Percentiles rank a stretch among this genome's conserved stretches.
Evolutionary conservation across 345 rosid species (phyloP).

Genomic region (Reutealis trisperma): DNA sequence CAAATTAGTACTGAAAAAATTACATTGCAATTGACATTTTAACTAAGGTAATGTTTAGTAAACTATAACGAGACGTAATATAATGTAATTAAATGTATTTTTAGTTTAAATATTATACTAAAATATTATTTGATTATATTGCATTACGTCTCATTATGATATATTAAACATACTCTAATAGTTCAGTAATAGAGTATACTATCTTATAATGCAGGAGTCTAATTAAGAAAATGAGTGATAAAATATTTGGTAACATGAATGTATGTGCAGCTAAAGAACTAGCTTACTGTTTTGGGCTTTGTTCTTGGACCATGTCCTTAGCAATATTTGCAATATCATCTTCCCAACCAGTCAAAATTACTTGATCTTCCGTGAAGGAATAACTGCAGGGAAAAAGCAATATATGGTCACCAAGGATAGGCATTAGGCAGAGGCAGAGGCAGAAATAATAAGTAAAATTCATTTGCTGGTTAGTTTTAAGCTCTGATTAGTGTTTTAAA

Average conservation of each 20-base stretch:
- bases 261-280: not conserved
- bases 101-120: no score
- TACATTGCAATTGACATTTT: no score
- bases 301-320: constrained; percentile 51
- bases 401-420: not conserved
- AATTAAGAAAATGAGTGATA: not conserved
- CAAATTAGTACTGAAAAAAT: not conserved
- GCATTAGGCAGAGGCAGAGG: not conserved
- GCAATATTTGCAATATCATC: constrained; percentile 62
- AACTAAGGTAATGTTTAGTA: no score
- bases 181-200: no score
- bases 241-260: not conserved
- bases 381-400: constrained; percentile 29
- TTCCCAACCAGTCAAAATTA: constrained; percentile 55
- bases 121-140: no score
- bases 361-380: constrained; percentile 36
- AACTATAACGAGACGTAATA: no score
- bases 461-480: no score
- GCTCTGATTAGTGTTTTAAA: no score
- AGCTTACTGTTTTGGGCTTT: constrained; percentile 61
- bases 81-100: no score
- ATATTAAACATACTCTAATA: no score
- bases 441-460: not conserved
- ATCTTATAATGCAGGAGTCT: not conserved
- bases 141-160: no score